Conservation (phyloP, 2,329 filamentous ascomycete species). For the Trichoderma semiorbis region DNA sequence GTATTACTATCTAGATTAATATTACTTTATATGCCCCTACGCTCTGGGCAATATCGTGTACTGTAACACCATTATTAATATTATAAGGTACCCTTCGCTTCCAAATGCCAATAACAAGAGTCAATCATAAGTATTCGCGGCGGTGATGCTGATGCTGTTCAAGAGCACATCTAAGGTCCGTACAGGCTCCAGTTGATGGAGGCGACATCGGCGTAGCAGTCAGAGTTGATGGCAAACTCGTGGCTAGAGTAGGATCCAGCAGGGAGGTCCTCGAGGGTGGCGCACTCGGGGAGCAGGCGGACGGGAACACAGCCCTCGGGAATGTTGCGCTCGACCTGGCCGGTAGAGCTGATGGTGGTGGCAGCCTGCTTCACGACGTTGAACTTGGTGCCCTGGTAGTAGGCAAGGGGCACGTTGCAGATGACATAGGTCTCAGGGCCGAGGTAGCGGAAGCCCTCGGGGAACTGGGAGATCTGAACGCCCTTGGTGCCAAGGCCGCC, state of each 20-base stretch:
- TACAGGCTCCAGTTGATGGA: slow-evolving; percentile 15
- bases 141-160: neutral
- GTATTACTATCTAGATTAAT: slow-evolving; percentile 10
- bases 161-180: neutral
- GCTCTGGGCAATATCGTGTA: neutral
- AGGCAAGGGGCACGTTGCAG: slow-evolving; percentile 39
- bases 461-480: slow-evolving; percentile 31
- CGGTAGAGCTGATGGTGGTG: slow-evolving; percentile 21
- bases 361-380: slow-evolving; percentile 36
- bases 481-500: slow-evolving; percentile 34
- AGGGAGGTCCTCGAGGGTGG: slow-evolving; percentile 33
- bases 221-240: slow-evolving; percentile 32
- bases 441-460: slow-evolving; percentile 31
- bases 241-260: slow-evolving; percentile 35
- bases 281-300: slow-evolving; percentile 41
- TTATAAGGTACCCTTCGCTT: neutral
- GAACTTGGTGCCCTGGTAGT: slow-evolving; percentile 36
- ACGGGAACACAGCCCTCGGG: slow-evolving; percentile 40
- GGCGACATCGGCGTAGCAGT: slow-evolving; percentile 39
- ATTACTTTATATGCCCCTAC: slow-evolving; percentile 4
- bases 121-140: neutral
- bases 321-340: slow-evolving; percentile 24
- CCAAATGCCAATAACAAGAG: neutral
- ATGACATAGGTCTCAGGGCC: slow-evolving; percentile 36
- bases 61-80: neutral